Evolutionary conservation across 2,329 filamentous ascomycete species (phyloP).

Genomic region (Periconia sp.): DNA sequence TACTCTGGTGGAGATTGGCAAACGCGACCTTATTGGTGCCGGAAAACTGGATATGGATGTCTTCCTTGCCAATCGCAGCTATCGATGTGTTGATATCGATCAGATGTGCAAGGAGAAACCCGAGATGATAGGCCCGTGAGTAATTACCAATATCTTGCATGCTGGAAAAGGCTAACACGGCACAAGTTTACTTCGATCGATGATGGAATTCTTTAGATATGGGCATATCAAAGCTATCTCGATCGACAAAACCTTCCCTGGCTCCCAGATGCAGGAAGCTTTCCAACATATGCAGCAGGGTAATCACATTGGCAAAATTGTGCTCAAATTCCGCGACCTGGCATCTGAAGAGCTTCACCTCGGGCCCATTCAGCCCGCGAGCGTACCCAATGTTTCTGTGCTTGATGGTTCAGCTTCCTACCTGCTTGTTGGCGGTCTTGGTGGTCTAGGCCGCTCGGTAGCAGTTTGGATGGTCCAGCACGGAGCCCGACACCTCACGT

Average conservation of each 20-base stretch:
- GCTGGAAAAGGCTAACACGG: too few species aligned
- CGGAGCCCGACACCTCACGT: slow-evolving; percentile 19
- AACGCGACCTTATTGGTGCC: slow-evolving; percentile 8
- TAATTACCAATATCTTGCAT: too few species aligned
- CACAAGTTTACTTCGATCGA: too few species aligned
- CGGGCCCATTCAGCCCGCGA: too few species aligned
- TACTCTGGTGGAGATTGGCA: slow-evolving; percentile 24
- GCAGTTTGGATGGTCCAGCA: slow-evolving; percentile 18
- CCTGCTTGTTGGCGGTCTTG: slow-evolving; percentile 25
- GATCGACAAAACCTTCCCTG: slow-evolving; percentile 18
- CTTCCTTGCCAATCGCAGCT: slow-evolving; percentile 11
- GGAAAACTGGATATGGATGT: slow-evolving; percentile 12
- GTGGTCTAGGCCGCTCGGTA: slow-evolving; percentile 21
- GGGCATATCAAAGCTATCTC: slow-evolving; percentile 7
- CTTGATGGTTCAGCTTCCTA: slow-evolving; percentile 10
- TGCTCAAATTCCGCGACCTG: background rate
- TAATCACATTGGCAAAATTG: slow-evolving; percentile 36
- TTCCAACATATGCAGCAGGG: slow-evolving; percentile 38
- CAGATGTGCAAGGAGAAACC: background rate
- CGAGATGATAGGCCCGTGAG: too few species aligned
- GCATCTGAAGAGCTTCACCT: too few species aligned
- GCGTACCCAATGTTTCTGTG: background rate
- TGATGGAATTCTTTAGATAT: too few species aligned
- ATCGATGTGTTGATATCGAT: background rate
- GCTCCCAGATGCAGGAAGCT: slow-evolving; percentile 23